phyloP scores from a whole-genome alignment of 2,329 filamentous ascomycete species.

The Xylariaceae sp. region DNA sequence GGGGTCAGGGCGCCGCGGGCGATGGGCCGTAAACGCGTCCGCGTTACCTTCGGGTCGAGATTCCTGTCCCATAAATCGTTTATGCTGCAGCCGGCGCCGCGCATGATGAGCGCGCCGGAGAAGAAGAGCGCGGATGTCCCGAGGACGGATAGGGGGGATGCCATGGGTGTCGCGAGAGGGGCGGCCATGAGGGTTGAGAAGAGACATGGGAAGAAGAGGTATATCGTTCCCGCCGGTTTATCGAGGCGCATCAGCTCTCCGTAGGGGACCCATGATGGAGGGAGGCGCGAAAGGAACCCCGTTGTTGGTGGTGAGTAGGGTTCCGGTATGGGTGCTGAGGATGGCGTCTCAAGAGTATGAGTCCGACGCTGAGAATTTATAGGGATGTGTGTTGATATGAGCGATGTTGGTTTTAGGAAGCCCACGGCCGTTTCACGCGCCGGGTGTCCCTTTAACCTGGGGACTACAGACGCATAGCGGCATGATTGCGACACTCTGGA shows the following conservation, averaged over 20 bases:
- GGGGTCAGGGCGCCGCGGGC: constrained; percentile 73
- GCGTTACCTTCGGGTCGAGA: constrained; percentile 71
- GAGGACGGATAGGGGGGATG: constrained; percentile 55
- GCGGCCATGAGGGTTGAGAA: constrained; percentile 80
- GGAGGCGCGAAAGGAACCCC: constrained; percentile 65
- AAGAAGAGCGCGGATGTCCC: constrained; percentile 66
- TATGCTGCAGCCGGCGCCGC: constrained; percentile 80
- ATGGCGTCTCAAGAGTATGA: constrained; percentile 25
- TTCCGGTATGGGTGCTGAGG: constrained; percentile 22
- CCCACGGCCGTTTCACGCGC: constrained; percentile 17
- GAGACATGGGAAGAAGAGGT: constrained; percentile 79
- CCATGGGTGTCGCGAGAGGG: constrained; percentile 58
- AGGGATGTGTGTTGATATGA: constrained; percentile 8
- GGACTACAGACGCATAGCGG: constrained; percentile 11
- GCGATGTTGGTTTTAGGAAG: constrained; percentile 20
- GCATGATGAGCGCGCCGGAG: constrained; percentile 75
- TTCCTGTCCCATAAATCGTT: constrained; percentile 90
- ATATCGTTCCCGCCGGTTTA: constrained; percentile 76
- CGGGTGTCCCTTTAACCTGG: constrained; percentile 5
- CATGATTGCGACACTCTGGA: constrained; percentile 6
- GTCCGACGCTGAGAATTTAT: constrained; percentile 14
- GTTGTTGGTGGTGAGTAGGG: constrained; percentile 65
- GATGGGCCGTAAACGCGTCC: constrained; percentile 74
- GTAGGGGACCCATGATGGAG: constrained; percentile 68
- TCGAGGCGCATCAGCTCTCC: constrained; percentile 76